Base-by-base conservation (phyloP, 1,284 basidiomycete species). In the Cryptococcus neoformans region DNA sequence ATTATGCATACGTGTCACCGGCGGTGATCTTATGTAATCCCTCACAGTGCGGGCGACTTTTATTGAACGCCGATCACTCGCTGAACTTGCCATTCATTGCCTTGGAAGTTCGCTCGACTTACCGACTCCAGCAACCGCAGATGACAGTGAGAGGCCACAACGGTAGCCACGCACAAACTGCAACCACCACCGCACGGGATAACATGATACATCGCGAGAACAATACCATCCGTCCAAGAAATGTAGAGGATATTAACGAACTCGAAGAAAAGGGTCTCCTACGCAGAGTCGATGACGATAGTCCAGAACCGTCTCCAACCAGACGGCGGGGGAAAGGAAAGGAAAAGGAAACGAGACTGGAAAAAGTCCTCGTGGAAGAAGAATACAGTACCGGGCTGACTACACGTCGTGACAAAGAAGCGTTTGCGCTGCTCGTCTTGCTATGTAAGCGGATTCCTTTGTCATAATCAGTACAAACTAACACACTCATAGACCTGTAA, bases 371-470 rank as follows among this genome's bases (percentile, higher is more conserved):
- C 39, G 62, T 64, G 6, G 62, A 64, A 16, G 56, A 54, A 40
- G 57, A 55, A 11, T 63, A 62, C 10, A 53, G 52, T 16, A 34
- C 39, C 12, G 74, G 74, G 3, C 60, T 76, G 57, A 68, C 63
- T 44, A 70, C 62, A 49, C 59, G 59, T 28, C 64, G 69, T 49
- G 93, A 98, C 78, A 89, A 88, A 79, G 83, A 84, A 64, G 91
- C 89, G 39, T 92, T 99, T 82, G 84, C 83, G 7, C 78, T 99
- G 56, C 81, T 99, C 44, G 88, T 93, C 73, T 80, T 94, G 62
- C 82, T 99, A 53, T 99, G 92, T 95, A 68, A 80, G 92, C 73
- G 39, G 10, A 39, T 48, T 52, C 21, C 21, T n/a, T 40, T 49
- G 40, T 47, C 11, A 12, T 3, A 34, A 52, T n/a, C 14, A 28